A percentile compares a stretch with the other conserved stretches of the same genome.
phyloP scores from a whole-genome alignment of 306 rosid species.

The Trichosanthes cucumerina region DNA sequence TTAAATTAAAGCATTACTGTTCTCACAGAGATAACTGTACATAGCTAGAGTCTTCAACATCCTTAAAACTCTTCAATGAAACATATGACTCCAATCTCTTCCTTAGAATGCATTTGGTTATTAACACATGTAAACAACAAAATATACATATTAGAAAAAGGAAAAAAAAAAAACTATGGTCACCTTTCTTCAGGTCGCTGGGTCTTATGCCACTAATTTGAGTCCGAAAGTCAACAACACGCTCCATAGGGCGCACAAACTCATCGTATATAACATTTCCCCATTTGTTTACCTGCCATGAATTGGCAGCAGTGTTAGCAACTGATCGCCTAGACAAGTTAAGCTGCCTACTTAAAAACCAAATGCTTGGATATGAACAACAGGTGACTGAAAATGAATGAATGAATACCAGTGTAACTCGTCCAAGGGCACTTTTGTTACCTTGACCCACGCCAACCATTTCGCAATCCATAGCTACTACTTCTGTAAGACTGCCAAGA shows the following conservation, averaged over 20 bases:
- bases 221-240: constrained; percentile 79
- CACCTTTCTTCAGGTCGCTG: constrained; percentile 73
- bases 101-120: neutral
- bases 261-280: constrained; percentile 81
- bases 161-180: constrained; percentile 10
- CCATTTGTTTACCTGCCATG: constrained; percentile 81
- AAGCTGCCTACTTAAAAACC: neutral
- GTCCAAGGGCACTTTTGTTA: constrained; percentile 88
- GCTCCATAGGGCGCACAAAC: constrained; percentile 78
- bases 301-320: constrained; percentile 11
- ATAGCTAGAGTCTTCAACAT: neutral
- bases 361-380: neutral
- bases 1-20: neutral
- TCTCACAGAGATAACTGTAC: neutral
- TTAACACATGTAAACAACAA: neutral
- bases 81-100: neutral
- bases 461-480: constrained; percentile 90
- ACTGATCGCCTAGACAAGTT: neutral
- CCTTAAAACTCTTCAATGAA: neutral
- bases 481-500: constrained; percentile 78
- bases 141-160: neutral
- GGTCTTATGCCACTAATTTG: constrained; percentile 89
- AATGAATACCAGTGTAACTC: constrained; percentile 64
- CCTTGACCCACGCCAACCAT: constrained; percentile 95
- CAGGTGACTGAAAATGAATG: constrained; percentile 14